Percentiles rank a stretch among this genome's conserved stretches.
Conservation (phyloP, 2,329 filamentous ascomycete genomes). For the Penicillium oxalicum region DNA sequence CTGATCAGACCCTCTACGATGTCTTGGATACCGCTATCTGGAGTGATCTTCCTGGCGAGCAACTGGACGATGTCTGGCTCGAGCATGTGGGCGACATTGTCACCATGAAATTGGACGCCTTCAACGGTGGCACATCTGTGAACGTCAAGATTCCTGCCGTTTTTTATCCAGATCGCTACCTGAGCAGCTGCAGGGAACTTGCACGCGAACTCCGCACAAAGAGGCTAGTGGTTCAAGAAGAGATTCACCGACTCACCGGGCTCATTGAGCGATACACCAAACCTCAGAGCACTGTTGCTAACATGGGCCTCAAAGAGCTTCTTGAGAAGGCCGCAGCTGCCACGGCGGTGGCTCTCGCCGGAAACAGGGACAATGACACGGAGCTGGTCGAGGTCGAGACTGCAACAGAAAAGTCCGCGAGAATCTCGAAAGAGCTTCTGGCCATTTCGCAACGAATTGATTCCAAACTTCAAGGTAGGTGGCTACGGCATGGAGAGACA, state of each 20-base stretch:
- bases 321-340: constrained; percentile 34
- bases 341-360: constrained; percentile 23
- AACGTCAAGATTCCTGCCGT: constrained; percentile 49
- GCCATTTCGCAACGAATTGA: constrained; percentile 35
- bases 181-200: constrained; percentile 46
- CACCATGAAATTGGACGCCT: constrained; percentile 43
- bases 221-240: constrained; percentile 29
- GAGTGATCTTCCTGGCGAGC: constrained; percentile 35
- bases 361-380: constrained; percentile 14
- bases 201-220: constrained; percentile 44
- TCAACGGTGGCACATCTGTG: constrained; percentile 31
- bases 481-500: too few relatives aligned
- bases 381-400: constrained; percentile 14
- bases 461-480: constrained; percentile 36
- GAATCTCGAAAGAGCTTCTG: constrained; percentile 32
- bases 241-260: constrained; percentile 29
- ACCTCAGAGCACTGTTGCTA: constrained; percentile 14
- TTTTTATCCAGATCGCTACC: constrained; percentile 57
- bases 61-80: constrained; percentile 44
- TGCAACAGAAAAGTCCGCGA: constrained; percentile 20
- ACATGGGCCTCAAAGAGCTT: constrained; percentile 24
- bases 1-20: constrained; percentile 48
- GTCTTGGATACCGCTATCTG: constrained; percentile 49
- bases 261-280: constrained; percentile 28
- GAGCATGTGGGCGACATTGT: constrained; percentile 50